phyloP scores from a whole-genome alignment of 176 grass and related monocot genomes.

The Phoenix roebelenii region DNA sequence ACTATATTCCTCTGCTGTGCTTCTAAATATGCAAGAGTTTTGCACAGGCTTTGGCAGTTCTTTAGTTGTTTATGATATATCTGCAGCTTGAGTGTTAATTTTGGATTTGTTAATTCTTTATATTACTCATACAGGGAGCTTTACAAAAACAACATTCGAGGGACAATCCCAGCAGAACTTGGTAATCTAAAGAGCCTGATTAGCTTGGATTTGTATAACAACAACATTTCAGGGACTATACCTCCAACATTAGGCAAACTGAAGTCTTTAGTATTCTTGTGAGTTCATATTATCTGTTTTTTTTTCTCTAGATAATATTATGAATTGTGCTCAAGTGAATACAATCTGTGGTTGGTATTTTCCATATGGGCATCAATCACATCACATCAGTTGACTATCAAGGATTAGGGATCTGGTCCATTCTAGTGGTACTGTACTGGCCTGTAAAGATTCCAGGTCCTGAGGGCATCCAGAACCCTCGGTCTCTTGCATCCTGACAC shows the following conservation, averaged over 20 bases:
- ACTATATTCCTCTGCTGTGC: too few relatives aligned
- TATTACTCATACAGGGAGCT: constrained; percentile 45
- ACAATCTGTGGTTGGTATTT: not conserved
- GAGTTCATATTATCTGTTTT: constrained; percentile 17
- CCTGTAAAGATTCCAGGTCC: too few relatives aligned
- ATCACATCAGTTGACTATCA: too few relatives aligned
- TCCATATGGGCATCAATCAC: not conserved
- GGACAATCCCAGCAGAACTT: constrained; percentile 49
- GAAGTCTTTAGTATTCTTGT: constrained; percentile 67
- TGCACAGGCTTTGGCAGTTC: too few relatives aligned
- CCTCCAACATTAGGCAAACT: constrained; percentile 50
- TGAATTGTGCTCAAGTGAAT: not conserved
- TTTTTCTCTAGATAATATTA: constrained; percentile 5
- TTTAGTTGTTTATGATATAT: too few relatives aligned
- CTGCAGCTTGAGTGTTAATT: too few relatives aligned
- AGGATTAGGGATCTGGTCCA: too few relatives aligned
- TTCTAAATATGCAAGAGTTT: too few relatives aligned
- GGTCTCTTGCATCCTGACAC: too few relatives aligned
- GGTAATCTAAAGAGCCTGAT: constrained; percentile 63
- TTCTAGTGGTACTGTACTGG: too few relatives aligned
- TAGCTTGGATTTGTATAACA: constrained; percentile 74
- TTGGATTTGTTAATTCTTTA: not conserved
- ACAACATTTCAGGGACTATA: constrained; percentile 64
- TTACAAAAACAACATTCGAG: constrained; percentile 69
- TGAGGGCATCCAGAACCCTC: too few relatives aligned